Conservation (phyloP, 2,329 filamentous ascomycete species). For the Colletotrichum filicis region DNA sequence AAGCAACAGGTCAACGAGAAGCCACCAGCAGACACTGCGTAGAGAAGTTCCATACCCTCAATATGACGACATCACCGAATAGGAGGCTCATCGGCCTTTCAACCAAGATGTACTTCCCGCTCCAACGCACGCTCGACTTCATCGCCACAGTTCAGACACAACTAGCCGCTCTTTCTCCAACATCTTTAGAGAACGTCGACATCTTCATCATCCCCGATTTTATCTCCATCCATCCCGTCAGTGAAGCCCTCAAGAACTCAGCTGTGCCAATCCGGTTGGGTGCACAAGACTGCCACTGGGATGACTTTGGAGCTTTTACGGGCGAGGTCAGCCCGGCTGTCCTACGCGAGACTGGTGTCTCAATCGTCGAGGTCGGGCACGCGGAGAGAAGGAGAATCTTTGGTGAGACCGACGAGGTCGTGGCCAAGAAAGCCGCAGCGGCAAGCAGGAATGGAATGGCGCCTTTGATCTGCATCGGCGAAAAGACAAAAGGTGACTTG, state of each 20-base stretch:
- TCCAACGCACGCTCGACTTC: slow-evolving; percentile 69
- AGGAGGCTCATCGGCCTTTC: slow-evolving; percentile 78
- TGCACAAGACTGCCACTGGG: slow-evolving; percentile 80
- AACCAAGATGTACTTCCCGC: slow-evolving; percentile 84
- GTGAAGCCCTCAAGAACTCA: slow-evolving; percentile 56
- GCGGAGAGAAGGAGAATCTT: slow-evolving; percentile 81
- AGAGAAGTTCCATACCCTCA: neutral
- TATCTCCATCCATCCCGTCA: slow-evolving; percentile 69
- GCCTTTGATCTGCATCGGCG: slow-evolving; percentile 84
- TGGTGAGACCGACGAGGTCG: slow-evolving; percentile 76
- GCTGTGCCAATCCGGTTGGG: slow-evolving; percentile 67
- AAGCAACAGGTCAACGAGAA: neutral
- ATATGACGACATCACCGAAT: slow-evolving; percentile 17
- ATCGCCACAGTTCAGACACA: slow-evolving; percentile 59
- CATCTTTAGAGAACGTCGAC: slow-evolving; percentile 55
- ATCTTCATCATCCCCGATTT: slow-evolving; percentile 85
- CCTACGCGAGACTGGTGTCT: slow-evolving; percentile 74
- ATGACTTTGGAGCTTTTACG: slow-evolving; percentile 78
- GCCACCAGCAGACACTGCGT: too few species aligned
- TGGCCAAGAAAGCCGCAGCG: slow-evolving; percentile 76
- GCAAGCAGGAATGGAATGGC: slow-evolving; percentile 76
- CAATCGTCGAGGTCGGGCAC: slow-evolving; percentile 82
- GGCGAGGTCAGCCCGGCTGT: slow-evolving; percentile 80
- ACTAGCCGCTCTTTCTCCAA: slow-evolving; percentile 51
- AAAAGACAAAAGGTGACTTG: slow-evolving; percentile 65